A percentile compares a stretch with the other conserved stretches of the same genome.
Evolutionary conservation across 164 flowering plant species (phyloP).

Genomic region (Echeveria elegans): DNA sequence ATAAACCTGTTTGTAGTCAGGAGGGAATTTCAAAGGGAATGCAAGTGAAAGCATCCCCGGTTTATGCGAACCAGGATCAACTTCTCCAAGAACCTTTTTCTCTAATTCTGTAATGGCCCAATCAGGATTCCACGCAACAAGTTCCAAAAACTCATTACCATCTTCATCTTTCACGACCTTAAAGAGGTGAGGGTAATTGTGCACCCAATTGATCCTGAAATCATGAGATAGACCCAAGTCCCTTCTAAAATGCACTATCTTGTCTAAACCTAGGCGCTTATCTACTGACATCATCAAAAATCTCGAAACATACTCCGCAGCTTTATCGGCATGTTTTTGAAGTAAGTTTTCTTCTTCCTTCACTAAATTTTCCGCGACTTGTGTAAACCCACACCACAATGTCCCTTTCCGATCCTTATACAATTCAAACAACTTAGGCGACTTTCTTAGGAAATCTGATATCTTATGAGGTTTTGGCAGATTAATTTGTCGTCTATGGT

Average conservation of each 20-base stretch:
- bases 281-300: constrained; percentile 80
- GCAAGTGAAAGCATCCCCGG: constrained; percentile 71
- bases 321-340: constrained; percentile 36
- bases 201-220: constrained; percentile 61
- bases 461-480: constrained; percentile 66
- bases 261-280: constrained; percentile 50
- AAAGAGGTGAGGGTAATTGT: constrained; percentile 51
- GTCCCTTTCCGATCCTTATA: constrained; percentile 59
- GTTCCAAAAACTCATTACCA: constrained; percentile 61
- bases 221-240: constrained; percentile 77
- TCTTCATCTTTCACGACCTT: constrained; percentile 43
- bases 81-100: constrained; percentile 36
- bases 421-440: constrained; percentile 72
- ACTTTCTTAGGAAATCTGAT: constrained; percentile 59
- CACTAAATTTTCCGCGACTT: constrained; percentile 58
- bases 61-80: constrained; percentile 18
- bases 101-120: constrained; percentile 96
- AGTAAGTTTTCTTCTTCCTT: constrained; percentile 52
- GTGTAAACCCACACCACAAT: constrained; percentile 82
- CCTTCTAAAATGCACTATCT: constrained; percentile 80
- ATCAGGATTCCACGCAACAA: constrained; percentile 65
- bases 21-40: constrained; percentile 81
- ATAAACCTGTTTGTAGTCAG: constrained; percentile 51
- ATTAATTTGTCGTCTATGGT: constrained; percentile 53
- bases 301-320: constrained; percentile 70